A percentile compares a stretch with the other conserved stretches of the same genome.
phyloP scores from a whole-genome alignment of 805 yeast species.

The Hanseniaspora lachancei region DNA sequence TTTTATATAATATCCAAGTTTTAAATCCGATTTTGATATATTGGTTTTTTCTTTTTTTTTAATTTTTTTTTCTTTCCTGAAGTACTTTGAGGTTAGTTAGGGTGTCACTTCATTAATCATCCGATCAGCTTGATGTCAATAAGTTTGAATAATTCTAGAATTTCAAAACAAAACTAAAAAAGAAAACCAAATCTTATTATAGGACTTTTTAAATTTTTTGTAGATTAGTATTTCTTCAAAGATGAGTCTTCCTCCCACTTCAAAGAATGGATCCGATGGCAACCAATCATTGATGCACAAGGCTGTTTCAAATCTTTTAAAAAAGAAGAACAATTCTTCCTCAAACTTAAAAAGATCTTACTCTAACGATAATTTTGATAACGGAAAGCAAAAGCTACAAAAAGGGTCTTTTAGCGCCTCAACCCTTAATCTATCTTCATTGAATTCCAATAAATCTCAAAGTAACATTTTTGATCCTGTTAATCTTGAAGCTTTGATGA shows the following conservation, averaged over 20 bases:
- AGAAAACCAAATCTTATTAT: background rate
- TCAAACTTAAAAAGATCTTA: background rate
- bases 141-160: too few species aligned
- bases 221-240: background rate
- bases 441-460: background rate
- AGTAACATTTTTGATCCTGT: slow-evolving; percentile 17
- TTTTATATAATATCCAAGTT: background rate
- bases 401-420: background rate
- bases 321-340: background rate
- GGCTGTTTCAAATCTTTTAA: background rate
- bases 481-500: slow-evolving; percentile 19
- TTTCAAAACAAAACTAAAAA: background rate
- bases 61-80: too few species aligned
- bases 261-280: background rate
- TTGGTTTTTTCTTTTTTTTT: too few species aligned
- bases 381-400: background rate
- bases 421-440: background rate
- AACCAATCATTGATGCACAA: slow-evolving; percentile 5
- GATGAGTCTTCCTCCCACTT: slow-evolving; percentile 3
- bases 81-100: too few species aligned
- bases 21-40: background rate
- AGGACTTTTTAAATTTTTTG: too few species aligned
- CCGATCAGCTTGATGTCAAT: too few species aligned
- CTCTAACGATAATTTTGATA: background rate
- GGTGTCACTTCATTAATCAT: too few species aligned